These are phyloP conservation scores for Cadophora malorum DNA, from an alignment of 2,329 filamentous ascomycete genomes.

Conservation along the genomic window DNA sequence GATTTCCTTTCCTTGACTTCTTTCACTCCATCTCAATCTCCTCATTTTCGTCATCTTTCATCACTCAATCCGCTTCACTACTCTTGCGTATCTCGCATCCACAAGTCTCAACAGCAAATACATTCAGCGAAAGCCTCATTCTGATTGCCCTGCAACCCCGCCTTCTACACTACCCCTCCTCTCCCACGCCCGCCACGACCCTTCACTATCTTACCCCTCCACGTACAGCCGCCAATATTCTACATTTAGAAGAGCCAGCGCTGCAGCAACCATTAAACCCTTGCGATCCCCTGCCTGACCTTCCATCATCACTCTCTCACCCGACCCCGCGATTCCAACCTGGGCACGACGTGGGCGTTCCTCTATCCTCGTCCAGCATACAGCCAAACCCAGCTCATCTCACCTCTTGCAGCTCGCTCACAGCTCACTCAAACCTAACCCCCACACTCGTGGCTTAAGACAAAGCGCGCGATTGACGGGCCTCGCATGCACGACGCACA, in stretches of 20 bases:
- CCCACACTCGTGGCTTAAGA: conserved; percentile 30
- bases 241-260: neutral
- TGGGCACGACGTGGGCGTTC: conserved; percentile 4
- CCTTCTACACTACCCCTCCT: neutral
- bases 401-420: neutral
- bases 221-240: conserved; percentile 12
- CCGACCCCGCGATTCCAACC: conserved; percentile 20
- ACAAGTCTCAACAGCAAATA: neutral
- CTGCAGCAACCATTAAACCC: neutral
- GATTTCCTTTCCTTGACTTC: neutral
- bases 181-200: neutral
- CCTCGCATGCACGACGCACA: conserved; percentile 37
- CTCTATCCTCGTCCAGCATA: no score
- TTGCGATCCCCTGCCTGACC: conserved; percentile 10
- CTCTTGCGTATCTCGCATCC: neutral
- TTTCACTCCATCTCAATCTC: no score
- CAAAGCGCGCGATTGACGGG: conserved; percentile 22
- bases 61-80: neutral
- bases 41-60: neutral
- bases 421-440: neutral
- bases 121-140: neutral
- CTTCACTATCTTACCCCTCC: conserved; percentile 6
- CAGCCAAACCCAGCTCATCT: neutral
- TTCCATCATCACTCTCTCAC: neutral
- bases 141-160: conserved; percentile 2